These are phyloP conservation scores for Phytophthora cactorum DNA, from an alignment of 352 stramenopile genomes.

Conservation along the genomic window DNA sequence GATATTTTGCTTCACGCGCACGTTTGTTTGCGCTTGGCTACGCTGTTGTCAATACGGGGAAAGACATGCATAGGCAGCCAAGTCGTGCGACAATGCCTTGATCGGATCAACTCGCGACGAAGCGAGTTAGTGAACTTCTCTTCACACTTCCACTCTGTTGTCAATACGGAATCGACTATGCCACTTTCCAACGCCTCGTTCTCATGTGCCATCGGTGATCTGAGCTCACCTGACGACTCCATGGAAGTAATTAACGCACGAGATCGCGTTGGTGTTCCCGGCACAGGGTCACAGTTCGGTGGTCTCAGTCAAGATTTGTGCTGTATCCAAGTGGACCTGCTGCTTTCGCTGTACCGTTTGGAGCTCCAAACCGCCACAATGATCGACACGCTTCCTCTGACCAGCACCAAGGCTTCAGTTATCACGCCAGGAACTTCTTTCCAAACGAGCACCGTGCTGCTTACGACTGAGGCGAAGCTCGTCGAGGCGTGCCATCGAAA, in stretches of 20 bases:
- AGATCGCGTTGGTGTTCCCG: conserved; percentile 49
- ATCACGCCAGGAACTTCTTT: background rate
- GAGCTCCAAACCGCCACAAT: conserved; percentile 58
- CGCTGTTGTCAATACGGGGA: conserved; percentile 39
- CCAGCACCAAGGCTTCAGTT: conserved; percentile 7
- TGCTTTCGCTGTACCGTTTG: conserved; percentile 56
- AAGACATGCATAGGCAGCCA: conserved; percentile 42
- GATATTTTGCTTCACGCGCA: conserved; percentile 59
- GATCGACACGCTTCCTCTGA: conserved; percentile 34
- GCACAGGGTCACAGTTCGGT: conserved; percentile 65
- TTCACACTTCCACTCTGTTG: conserved; percentile 42
- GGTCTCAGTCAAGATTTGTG: conserved; percentile 57
- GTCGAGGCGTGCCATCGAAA: conserved; percentile 60
- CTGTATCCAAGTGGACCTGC: conserved; percentile 61
- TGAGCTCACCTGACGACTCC: background rate
- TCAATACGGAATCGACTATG: background rate
- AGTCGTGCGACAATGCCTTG: conserved; percentile 42
- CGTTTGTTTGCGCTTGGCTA: conserved; percentile 47
- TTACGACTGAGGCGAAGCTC: conserved; percentile 39
- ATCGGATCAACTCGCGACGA: conserved; percentile 44
- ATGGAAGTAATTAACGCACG: conserved; percentile 18
- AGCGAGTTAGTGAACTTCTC: conserved; percentile 41
- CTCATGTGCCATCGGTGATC: conserved; percentile 45
- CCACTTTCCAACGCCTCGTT: conserved; percentile 30
- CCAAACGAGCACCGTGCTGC: conserved; percentile 7